Base-by-base conservation (phyloP, 164 flowering plant species). In the Platanus orientalis region DNA sequence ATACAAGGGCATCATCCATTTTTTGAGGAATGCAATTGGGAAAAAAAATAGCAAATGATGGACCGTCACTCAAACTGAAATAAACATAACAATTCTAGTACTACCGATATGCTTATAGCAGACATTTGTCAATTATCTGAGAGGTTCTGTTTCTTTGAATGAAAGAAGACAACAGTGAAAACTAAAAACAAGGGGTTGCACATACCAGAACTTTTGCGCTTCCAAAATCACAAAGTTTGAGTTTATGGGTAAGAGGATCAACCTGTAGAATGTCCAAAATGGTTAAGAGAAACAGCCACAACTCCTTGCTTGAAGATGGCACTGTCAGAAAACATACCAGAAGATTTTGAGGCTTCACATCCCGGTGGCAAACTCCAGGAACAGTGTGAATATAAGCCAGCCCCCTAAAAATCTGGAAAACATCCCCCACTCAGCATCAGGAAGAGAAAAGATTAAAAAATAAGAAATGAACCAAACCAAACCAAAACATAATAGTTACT, bases 281-380 rank as follows among this genome's bases (percentile, higher is more conserved):
- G 42, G 12, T 36, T 36, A 10, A 36, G 42, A 3, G 12, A 3
- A 36, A 1, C 42, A 36, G 42, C 5, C 42, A 36, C 12, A 36
- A 36, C 10, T 14, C 9, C 42, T n/a, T 14, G 12, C 42, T 36
- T 10, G 9, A 3, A 36, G 42, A 36, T 36, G 12, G 10, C 42
- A 36, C 39, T 7, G 42, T 36, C 12, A 36, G 7, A 36, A 36
- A 36, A 36, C 42, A 36, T 0, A 36, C 42, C 32, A 47, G 74
- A 54, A 93, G 83, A 75, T 93, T 93, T 71, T 93, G 98, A 59
- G 98, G 98, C 73, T 93, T 93, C 71, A 93, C 78, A 59, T 84
- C 89, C 63, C 89, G 77, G 67, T 84, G 86, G 54, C 84, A 82
- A 58, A 84, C 86, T 25, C 84, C 82, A 40, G 80, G 78, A 62